Evolutionary conservation across 2,329 filamentous ascomycete genomes (phyloP).

Genomic region (Exserohilum turcica): DNA sequence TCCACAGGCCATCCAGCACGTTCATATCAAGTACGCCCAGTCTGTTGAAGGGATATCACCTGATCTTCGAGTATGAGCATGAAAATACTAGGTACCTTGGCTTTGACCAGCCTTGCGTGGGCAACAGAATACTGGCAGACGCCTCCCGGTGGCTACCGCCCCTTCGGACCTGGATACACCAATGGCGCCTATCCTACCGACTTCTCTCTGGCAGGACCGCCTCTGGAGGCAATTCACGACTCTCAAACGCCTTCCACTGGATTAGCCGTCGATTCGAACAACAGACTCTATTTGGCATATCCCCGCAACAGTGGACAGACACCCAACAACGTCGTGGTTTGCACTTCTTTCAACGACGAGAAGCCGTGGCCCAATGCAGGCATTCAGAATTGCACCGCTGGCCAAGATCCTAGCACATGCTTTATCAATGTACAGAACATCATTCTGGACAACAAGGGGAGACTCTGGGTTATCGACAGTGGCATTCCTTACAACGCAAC

Average conservation of each 20-base stretch:
- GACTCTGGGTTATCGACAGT: slow-evolving; percentile 51
- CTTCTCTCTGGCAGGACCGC: slow-evolving; percentile 45
- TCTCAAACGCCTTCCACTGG: slow-evolving; percentile 47
- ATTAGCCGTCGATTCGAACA: slow-evolving; percentile 46
- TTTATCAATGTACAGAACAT: slow-evolving; percentile 55
- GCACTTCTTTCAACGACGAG: slow-evolving; percentile 48
- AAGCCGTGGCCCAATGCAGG: slow-evolving; percentile 49
- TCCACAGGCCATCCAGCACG: not conserved
- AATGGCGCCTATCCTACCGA: slow-evolving; percentile 37
- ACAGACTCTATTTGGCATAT: slow-evolving; percentile 52
- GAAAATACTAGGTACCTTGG: not conserved
- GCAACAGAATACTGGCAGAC: slow-evolving; percentile 17
- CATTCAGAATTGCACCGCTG: slow-evolving; percentile 49
- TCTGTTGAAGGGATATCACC: not conserved
- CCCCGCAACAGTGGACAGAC: slow-evolving; percentile 48
- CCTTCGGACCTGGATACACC: slow-evolving; percentile 20
- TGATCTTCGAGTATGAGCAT: not conserved
- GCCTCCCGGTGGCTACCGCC: slow-evolving; percentile 13
- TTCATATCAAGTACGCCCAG: not conserved
- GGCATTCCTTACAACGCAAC: slow-evolving; percentile 44
- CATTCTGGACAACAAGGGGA: slow-evolving; percentile 48
- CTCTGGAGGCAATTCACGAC: slow-evolving; percentile 48
- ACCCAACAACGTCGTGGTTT: slow-evolving; percentile 48
- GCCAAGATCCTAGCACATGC: slow-evolving; percentile 49
- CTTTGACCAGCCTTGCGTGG: not conserved